phyloP scores from a whole-genome alignment of 345 rosid species.

The Schrenkiella parvula region DNA sequence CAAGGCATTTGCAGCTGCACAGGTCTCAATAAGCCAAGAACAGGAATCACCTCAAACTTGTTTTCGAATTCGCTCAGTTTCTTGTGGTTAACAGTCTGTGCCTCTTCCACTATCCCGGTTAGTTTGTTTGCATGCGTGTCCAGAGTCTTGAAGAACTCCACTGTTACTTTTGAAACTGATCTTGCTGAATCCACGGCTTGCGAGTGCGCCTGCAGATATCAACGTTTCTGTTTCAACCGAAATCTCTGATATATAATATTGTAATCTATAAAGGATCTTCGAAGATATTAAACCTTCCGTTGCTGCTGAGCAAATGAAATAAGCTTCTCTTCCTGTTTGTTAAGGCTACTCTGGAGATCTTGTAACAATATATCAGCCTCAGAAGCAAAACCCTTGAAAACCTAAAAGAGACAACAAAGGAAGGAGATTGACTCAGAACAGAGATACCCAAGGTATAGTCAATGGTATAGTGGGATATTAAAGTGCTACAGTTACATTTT shows the following conservation, averaged over 20 bases:
- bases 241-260: neutral
- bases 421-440: constrained; percentile 17
- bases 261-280: neutral
- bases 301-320: constrained; percentile 72
- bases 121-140: constrained; percentile 71
- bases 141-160: constrained; percentile 68
- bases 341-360: constrained; percentile 81
- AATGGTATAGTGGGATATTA: neutral
- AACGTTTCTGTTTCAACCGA: neutral
- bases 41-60: constrained; percentile 75
- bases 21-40: constrained; percentile 16
- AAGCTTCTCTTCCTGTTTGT: constrained; percentile 75
- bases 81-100: constrained; percentile 71
- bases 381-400: constrained; percentile 79
- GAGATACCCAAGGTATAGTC: neutral
- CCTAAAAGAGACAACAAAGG: constrained; percentile 46
- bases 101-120: constrained; percentile 71
- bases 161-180: constrained; percentile 73
- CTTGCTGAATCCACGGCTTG: constrained; percentile 83
- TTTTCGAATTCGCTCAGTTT: constrained; percentile 76
- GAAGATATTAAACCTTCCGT: constrained; percentile 51
- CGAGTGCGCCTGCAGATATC: constrained; percentile 64
- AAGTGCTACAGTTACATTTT: constrained; percentile 52
- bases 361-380: constrained; percentile 77
- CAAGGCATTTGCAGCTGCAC: neutral